Evolutionary conservation across 768 basidiomycete genomes (phyloP), one percentile per base, ranked within the genome.

Genomic region (Boletus subcaerulescens): DNA sequence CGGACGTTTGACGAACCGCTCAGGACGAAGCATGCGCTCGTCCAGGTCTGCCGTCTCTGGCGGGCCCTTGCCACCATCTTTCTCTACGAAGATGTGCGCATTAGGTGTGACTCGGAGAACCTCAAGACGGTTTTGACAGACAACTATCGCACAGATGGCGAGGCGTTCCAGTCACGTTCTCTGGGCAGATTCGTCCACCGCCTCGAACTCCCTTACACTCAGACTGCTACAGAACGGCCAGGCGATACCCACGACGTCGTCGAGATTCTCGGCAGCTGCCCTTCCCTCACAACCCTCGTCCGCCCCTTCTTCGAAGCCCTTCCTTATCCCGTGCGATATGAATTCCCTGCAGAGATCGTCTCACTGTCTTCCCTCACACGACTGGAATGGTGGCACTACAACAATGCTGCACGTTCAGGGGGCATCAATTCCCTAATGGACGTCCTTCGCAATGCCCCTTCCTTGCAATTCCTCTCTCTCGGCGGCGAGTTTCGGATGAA

Each of bases 361-460:
- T 64, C 76, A 4, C 58, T 86, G 14, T 71, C 74, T 20, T 79
- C 79, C 20, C 73, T 89, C 39, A 79, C 77, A 42, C 80, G 85
- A 26, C 75, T 89, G 31, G 85, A 87, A 46, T 88, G 85, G 85
- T 87, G 84, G 83, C 78, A 86, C 61, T 66, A 80, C 59, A 72
- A 67, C 56, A 65, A 69, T 65, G 85, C 86, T 20, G 79, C 82
- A 38, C 76, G 81, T 43, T 76, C 82, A 17, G 85, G 85, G 2
- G 86, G 86, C 7, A 82, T 87, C 56, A 87, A 88, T 67, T 83
- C 80, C 8, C 71, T 89, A 40, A 62, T 65, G 3, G 69, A 77
- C 48, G 81, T 85, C 55, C 76, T 89, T 24, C 70, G 65, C 10
- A 71, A 68, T 44, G 66, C 84, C 4, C 84, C 86, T 8, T 81